Conservation (phyloP, 2,329 filamentous ascomycete species). For the Trichophyton benhamiae region DNA sequence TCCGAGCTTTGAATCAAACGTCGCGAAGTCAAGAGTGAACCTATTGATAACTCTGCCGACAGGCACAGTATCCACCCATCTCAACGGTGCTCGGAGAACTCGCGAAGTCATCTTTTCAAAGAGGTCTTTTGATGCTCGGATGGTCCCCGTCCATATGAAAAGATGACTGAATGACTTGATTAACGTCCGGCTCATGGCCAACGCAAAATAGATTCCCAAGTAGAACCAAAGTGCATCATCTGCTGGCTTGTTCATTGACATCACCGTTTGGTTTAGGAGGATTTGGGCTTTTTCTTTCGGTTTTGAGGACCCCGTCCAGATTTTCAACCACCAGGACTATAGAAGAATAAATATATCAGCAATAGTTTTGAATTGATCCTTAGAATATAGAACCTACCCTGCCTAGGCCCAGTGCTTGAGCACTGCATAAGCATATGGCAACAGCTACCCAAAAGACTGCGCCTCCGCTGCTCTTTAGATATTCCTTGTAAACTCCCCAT, state of each 20-base stretch:
- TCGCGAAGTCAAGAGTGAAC: conserved; percentile 78
- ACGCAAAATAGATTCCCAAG: conserved; percentile 47
- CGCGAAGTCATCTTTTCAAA: conserved; percentile 60
- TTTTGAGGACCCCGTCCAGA: neutral
- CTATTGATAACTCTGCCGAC: conserved; percentile 86
- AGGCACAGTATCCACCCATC: conserved; percentile 83
- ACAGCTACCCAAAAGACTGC: conserved; percentile 3
- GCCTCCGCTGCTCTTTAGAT: conserved; percentile 1
- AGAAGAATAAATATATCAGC: neutral
- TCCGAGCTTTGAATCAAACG: conserved; percentile 46
- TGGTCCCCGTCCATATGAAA: conserved; percentile 64
- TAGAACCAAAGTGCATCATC: conserved; percentile 10
- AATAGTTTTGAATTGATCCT: neutral
- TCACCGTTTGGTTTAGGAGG: neutral
- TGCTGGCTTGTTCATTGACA: neutral
- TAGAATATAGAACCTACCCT: neutral
- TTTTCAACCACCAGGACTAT: conserved; percentile 4
- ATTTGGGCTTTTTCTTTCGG: neutral
- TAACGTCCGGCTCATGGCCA: conserved; percentile 51
- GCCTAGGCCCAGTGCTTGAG: neutral
- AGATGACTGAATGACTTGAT: conserved; percentile 50
- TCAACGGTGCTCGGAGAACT: conserved; percentile 70
- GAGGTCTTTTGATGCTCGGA: conserved; percentile 61
- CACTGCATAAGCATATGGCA: neutral
- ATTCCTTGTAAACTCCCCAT: conserved; percentile 1